Evolutionary conservation across 2,329 filamentous ascomycete species (phyloP).

Genomic region (Penicillium brasilianum): DNA sequence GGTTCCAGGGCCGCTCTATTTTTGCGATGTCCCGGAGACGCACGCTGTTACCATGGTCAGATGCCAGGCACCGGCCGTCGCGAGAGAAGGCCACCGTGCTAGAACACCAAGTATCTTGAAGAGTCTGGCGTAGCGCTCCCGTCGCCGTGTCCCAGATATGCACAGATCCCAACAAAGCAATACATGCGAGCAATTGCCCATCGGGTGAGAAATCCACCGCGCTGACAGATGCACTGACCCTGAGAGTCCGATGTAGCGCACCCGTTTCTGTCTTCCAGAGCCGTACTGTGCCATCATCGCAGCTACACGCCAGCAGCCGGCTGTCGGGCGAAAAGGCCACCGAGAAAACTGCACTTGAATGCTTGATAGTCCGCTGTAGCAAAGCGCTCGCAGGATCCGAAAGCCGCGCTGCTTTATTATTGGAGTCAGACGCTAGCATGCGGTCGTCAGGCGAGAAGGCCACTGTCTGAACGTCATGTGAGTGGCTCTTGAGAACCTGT

Average conservation of each 20-base stretch:
- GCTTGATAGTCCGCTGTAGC: not conserved
- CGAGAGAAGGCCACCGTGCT: constrained; percentile 28
- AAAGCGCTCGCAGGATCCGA: no score
- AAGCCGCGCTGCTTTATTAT: no score
- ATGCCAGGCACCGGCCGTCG: constrained; percentile 25
- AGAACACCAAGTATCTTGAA: constrained; percentile 20
- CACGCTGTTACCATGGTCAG: constrained; percentile 17
- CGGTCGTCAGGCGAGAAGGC: no score
- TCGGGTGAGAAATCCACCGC: constrained; percentile 29
- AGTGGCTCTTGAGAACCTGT: no score
- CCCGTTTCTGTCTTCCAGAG: constrained; percentile 10
- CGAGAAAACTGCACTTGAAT: not conserved
- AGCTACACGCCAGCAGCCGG: constrained; percentile 6
- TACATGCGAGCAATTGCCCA: constrained; percentile 25
- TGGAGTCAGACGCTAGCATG: no score
- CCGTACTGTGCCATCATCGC: not conserved
- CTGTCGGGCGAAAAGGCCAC: constrained; percentile 12
- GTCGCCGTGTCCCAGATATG: constrained; percentile 19
- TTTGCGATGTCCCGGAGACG: constrained; percentile 21
- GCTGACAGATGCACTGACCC: constrained; percentile 1
- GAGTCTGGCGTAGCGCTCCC: not conserved
- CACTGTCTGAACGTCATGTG: no score
- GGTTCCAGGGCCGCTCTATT: constrained; percentile 10
- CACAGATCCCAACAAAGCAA: constrained; percentile 14
- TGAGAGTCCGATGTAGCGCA: not conserved